Base-by-base conservation (phyloP, 345 rosid genomes). In the Draba incana region DNA sequence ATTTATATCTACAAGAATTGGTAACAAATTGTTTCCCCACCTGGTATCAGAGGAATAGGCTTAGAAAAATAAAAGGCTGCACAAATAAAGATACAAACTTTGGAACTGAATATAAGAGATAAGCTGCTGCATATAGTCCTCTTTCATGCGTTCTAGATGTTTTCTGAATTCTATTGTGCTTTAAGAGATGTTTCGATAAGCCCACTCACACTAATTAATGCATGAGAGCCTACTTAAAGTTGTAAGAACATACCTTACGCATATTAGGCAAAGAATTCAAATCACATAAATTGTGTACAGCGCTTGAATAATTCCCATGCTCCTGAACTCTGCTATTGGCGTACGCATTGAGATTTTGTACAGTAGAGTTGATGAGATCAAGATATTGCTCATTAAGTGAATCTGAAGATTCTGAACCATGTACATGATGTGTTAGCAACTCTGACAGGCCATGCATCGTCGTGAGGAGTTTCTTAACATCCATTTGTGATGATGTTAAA, bases 391-490 rank as follows among this genome's bases (percentile, higher is more conserved):
- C 80, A 69, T 66, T 69, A 69, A 78, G 37, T 65, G 75, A 61
- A 58, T 62, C 75, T 51, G 56, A 64, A 77, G 58, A 74, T 15
- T 70, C 73, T 67, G 76, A 68, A 77, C 78, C 67, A 38, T 70
- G 76, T 35, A 58, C 48, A 47, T 48, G 58, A 47, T 48, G 58
- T 49, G 66, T 11, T 50, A 86, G 86, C 74, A 82, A 72, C 80
- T 78, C 72, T 12, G 88, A 86, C 30, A 86, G 51, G 47, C 68
- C 77, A 55, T 77, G 79, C 64, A 86, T 77, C 10, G 80, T 69
- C 24, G 66, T 75, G 64, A 84, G 74, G 35, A 82, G 62, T 69
- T 50, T 66, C 51, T 76, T 67, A 64, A 67, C 75, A 71, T 82
- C 80, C 14, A 79, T n/a, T 59, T 70, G 5, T 10, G 42, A 52